Conservation (phyloP, 2,329 filamentous ascomycete species). For the Monosporascus sp. region DNA sequence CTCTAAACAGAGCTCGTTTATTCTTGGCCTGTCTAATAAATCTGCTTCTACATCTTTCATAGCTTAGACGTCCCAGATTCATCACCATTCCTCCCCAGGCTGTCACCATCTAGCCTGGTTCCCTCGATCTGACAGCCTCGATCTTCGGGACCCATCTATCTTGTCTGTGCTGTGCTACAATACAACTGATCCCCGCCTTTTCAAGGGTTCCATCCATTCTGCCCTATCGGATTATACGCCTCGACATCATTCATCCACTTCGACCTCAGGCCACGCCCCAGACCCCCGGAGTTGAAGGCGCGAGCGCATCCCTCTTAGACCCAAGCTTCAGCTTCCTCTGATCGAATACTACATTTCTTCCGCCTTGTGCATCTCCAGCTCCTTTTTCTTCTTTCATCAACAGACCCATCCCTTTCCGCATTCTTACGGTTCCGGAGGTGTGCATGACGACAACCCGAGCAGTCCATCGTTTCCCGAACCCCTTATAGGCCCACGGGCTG, state of each 20-base stretch:
- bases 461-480: conserved; percentile 17
- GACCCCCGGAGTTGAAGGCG: neutral
- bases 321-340: conserved; percentile 1
- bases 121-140: neutral
- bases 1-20: neutral
- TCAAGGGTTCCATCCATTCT: neutral
- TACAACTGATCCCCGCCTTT: neutral
- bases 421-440: conserved; percentile 15
- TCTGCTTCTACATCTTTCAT: neutral
- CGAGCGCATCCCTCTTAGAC: conserved; percentile 2
- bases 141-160: neutral
- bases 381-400: conserved; percentile 5
- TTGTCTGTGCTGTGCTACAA: neutral
- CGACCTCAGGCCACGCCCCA: neutral
- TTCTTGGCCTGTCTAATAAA: neutral
- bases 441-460: conserved; percentile 26
- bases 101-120: neutral
- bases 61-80: neutral
- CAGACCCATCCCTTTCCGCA: conserved; percentile 10
- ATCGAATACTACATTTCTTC: conserved; percentile 7
- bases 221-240: neutral
- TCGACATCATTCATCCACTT: conserved; percentile 1
- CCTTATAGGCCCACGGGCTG: conserved; percentile 28
- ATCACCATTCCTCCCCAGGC: neutral
- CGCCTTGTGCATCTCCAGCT: conserved; percentile 17